Conservation (phyloP, 2,329 filamentous ascomycete genomes). For the Anisogramma anomala region DNA sequence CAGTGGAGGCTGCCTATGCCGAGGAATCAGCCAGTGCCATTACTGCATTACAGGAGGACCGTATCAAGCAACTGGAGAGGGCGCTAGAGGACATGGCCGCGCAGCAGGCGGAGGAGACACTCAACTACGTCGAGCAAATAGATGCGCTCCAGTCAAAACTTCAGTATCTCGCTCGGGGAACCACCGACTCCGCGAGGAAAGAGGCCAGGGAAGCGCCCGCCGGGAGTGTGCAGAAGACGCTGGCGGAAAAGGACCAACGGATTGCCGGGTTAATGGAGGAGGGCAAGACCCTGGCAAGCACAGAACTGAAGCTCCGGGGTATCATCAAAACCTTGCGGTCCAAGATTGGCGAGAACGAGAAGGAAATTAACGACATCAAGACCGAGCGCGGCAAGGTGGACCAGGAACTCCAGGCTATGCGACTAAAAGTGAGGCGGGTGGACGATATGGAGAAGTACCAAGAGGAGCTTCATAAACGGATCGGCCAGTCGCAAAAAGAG, state of each 20-base stretch:
- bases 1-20: neutral
- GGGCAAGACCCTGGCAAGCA: slow-evolving; percentile 75
- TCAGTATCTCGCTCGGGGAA: slow-evolving; percentile 73
- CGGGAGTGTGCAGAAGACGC: slow-evolving; percentile 61
- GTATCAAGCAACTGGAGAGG: slow-evolving; percentile 27
- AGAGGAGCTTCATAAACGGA: slow-evolving; percentile 41
- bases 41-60: slow-evolving; percentile 28
- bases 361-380: slow-evolving; percentile 47
- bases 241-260: slow-evolving; percentile 82
- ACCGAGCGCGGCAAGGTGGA: slow-evolving; percentile 48
- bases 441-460: slow-evolving; percentile 45
- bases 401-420: slow-evolving; percentile 36
- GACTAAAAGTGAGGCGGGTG: slow-evolving; percentile 35
- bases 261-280: slow-evolving; percentile 87
- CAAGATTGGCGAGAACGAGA: slow-evolving; percentile 55
- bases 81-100: slow-evolving; percentile 28
- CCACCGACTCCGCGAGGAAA: slow-evolving; percentile 62
- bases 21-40: slow-evolving; percentile 8
- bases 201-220: slow-evolving; percentile 49
- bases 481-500: slow-evolving; percentile 47
- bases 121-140: slow-evolving; percentile 75
- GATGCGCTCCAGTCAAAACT: slow-evolving; percentile 87
- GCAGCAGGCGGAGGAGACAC: slow-evolving; percentile 69
- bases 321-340: slow-evolving; percentile 71
- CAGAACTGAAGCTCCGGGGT: slow-evolving; percentile 71